A percentile compares a stretch with the other conserved stretches of the same genome.
phyloP scores from a whole-genome alignment of 345 rosid genomes.

The Gynandropsis gynandra region DNA sequence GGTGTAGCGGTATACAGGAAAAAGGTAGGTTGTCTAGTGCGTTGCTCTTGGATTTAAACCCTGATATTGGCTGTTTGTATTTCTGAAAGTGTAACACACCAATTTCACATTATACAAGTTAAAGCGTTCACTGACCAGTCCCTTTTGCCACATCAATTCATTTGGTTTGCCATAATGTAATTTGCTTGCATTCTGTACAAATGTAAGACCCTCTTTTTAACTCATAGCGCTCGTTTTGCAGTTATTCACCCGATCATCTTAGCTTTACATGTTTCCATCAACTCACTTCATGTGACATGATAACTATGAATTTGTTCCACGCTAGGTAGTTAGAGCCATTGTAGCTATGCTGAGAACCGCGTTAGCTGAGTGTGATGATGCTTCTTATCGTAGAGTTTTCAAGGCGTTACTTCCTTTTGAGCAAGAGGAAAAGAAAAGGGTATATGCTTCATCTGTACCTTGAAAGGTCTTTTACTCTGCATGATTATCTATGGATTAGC shows the following conservation, averaged over 20 bases:
- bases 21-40: constrained; percentile 45
- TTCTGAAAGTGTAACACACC: no score
- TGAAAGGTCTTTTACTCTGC: constrained; percentile 12
- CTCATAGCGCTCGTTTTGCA: background rate
- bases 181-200: no score
- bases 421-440: constrained; percentile 84
- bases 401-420: constrained; percentile 79
- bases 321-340: constrained; percentile 66
- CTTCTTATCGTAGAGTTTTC: constrained; percentile 72
- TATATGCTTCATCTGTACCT: constrained; percentile 17
- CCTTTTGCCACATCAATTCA: no score
- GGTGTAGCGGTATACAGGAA: constrained; percentile 93
- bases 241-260: background rate
- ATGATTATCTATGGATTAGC: constrained; percentile 2
- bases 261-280: constrained; percentile 11
- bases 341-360: constrained; percentile 78
- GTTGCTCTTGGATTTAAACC: constrained; percentile 1
- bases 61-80: no score
- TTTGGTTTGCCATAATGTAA: no score
- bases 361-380: constrained; percentile 67
- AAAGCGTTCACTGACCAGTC: no score
- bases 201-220: no score
- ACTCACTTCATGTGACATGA: constrained; percentile 8
- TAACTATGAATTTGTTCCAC: constrained; percentile 6
- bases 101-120: no score